Percentiles rank a stretch among this genome's conserved stretches.
Conservation (phyloP, 1,284 basidiomycete species). For the Cutaneotrichosporon dermatis region DNA sequence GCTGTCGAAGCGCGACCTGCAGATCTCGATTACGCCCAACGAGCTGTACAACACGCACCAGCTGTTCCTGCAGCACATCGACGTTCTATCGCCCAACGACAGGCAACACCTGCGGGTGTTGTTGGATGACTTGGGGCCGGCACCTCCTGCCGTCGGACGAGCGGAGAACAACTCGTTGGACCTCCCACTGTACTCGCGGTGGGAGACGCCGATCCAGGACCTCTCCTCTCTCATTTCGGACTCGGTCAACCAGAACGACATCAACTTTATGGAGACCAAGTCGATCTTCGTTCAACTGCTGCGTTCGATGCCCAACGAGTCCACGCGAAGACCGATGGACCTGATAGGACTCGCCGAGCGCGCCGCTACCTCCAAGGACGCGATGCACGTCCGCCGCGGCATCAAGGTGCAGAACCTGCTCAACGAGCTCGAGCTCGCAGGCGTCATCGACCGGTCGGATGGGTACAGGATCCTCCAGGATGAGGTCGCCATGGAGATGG, state of each 20-base stretch:
- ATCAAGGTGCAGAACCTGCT: constrained; percentile 99
- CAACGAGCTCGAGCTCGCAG: constrained; percentile 86
- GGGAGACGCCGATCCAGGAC: constrained; percentile 99
- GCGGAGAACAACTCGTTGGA: constrained; percentile 96
- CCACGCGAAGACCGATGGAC: constrained; percentile 72
- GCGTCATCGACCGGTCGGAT: constrained; percentile 75
- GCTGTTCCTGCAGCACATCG: constrained; percentile 88
- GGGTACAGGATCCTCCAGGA: constrained; percentile 94
- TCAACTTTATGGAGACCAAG: constrained; percentile 99
- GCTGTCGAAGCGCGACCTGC: constrained; percentile 94
- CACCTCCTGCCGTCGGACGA: constrained; percentile 89
- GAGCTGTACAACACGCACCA: constrained; percentile 98
- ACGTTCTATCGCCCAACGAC: constrained; percentile 91
- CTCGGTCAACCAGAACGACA: constrained; percentile 94
- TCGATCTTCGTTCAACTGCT: constrained; percentile 98
- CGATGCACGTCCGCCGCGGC: constrained; percentile 86
- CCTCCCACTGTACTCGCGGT: constrained; percentile 87
- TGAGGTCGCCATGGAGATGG: constrained; percentile 90
- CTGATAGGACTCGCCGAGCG: constrained; percentile 85
- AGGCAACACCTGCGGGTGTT: constrained; percentile 95
- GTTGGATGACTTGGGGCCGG: constrained; percentile 88
- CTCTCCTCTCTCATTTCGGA: constrained; percentile 86
- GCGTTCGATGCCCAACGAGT: constrained; percentile 83
- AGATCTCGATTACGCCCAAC: constrained; percentile 98
- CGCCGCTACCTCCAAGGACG: constrained; percentile 95